Evolutionary conservation across 192 early-diverging fungal genomes (phyloP).

Genomic region (Mortierella antarctica): DNA sequence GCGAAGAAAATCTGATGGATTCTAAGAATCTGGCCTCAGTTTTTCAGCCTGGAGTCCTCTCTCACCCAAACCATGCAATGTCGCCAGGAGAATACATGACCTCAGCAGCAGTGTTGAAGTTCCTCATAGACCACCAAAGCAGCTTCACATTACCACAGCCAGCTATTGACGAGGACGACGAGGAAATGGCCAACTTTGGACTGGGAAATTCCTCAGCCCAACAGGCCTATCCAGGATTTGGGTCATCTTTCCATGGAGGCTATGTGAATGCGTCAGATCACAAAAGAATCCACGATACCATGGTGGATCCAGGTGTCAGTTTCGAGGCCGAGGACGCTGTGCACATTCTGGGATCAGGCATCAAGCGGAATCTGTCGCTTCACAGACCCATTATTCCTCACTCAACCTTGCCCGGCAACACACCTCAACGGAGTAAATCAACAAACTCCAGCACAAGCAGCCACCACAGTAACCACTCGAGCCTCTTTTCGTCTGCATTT

Average conservation of each 20-base stretch:
- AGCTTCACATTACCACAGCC: constrained; percentile 53
- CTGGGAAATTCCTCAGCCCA: constrained; percentile 2
- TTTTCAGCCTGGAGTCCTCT: constrained; percentile 79
- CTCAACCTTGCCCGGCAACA: constrained; percentile 31
- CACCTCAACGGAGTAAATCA: constrained; percentile 33
- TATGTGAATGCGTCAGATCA: constrained; percentile 42
- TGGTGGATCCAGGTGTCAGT: constrained; percentile 6
- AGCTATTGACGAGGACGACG: constrained; percentile 46
- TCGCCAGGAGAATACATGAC: constrained; percentile 79
- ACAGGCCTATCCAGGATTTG: not conserved
- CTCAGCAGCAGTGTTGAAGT: constrained; percentile 80
- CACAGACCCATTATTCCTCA: constrained; percentile 35
- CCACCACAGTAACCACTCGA: constrained; percentile 27
- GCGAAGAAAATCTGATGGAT: constrained; percentile 74
- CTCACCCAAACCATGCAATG: constrained; percentile 77
- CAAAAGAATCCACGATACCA: constrained; percentile 21
- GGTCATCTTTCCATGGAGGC: constrained; percentile 12
- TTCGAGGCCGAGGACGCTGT: constrained; percentile 28
- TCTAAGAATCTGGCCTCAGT: constrained; percentile 80
- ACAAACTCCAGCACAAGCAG: constrained; percentile 46
- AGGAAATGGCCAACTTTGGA: constrained; percentile 38
- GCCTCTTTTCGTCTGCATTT: constrained; percentile 17
- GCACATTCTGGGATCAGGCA: constrained; percentile 18
- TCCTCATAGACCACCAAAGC: constrained; percentile 73
- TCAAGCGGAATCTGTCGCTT: constrained; percentile 30